phyloP scores from a whole-genome alignment of 2,329 filamentous ascomycete genomes.

The Colletotrichum caudatum region DNA sequence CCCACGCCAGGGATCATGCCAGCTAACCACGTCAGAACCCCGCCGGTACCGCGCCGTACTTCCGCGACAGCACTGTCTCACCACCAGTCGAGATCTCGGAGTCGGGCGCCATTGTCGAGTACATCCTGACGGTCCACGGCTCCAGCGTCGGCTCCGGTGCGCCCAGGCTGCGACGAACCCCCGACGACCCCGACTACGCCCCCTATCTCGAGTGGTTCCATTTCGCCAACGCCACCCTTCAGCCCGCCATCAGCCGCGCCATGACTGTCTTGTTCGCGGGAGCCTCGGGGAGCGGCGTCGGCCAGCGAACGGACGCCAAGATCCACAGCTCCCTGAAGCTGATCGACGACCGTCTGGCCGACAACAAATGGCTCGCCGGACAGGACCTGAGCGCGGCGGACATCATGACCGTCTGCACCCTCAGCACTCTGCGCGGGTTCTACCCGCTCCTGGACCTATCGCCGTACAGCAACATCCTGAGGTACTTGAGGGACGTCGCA shows the following conservation, averaged over 20 bases:
- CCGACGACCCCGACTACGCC: constrained; percentile 61
- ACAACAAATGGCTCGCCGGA: constrained; percentile 69
- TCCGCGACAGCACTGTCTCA: constrained; percentile 66
- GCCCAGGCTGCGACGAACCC: constrained; percentile 59
- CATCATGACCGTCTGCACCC: constrained; percentile 70
- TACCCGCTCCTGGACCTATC: constrained; percentile 54
- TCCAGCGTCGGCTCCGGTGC: constrained; percentile 43
- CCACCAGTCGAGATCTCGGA: constrained; percentile 61
- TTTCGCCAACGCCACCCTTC: constrained; percentile 62
- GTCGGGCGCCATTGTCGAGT: constrained; percentile 70
- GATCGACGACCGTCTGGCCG: constrained; percentile 61
- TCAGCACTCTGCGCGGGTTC: constrained; percentile 72
- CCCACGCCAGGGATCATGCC: not conserved
- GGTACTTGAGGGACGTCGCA: constrained; percentile 59
- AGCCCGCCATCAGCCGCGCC: constrained; percentile 52
- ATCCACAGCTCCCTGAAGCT: constrained; percentile 44
- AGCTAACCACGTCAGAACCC: constrained; percentile 51
- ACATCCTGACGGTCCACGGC: constrained; percentile 68
- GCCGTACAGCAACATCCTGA: constrained; percentile 57
- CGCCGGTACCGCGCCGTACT: constrained; percentile 69
- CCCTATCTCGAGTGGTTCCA: constrained; percentile 76
- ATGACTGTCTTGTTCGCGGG: constrained; percentile 47
- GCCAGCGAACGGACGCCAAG: constrained; percentile 14
- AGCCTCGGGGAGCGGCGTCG: constrained; percentile 45
- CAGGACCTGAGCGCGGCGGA: constrained; percentile 74